These are phyloP conservation scores for Leccinellum albellum DNA, from an alignment of 768 basidiomycete species.

Conservation along the genomic window DNA sequence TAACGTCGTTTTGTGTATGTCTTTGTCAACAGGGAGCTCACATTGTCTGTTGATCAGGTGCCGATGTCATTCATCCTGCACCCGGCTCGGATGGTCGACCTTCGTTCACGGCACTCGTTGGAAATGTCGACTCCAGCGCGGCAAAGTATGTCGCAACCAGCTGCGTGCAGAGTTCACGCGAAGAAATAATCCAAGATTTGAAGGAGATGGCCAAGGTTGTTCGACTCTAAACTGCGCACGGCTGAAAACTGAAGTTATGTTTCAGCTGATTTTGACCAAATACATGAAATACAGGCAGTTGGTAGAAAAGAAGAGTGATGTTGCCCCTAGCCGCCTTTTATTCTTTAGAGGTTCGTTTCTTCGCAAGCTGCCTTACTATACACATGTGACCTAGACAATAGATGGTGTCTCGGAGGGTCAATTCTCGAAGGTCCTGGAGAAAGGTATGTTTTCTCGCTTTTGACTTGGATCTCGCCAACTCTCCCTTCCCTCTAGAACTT, in stretches of 20 bases:
- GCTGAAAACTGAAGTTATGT: constrained; percentile 9
- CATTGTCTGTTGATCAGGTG: constrained; percentile 40
- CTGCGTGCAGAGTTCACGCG: constrained; percentile 61
- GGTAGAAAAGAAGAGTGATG: constrained; percentile 47
- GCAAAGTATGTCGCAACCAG: constrained; percentile 68
- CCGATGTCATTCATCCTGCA: constrained; percentile 81
- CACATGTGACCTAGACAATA: constrained; percentile 13
- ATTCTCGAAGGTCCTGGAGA: constrained; percentile 45
- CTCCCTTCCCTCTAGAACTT: constrained; percentile 44
- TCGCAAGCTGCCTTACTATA: not conserved
- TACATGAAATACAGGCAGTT: constrained; percentile 55
- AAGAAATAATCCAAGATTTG: constrained; percentile 76
- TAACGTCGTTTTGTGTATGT: constrained; percentile 19
- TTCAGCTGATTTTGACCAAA: constrained; percentile 50
- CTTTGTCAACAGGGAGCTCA: not conserved
- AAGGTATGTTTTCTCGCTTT: constrained; percentile 40
- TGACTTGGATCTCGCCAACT: not conserved
- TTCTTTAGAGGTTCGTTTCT: constrained; percentile 63
- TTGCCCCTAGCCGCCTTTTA: constrained; percentile 64
- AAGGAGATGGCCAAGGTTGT: constrained; percentile 58
- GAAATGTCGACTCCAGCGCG: constrained; percentile 70
- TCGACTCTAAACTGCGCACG: not conserved
- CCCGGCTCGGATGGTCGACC: constrained; percentile 77
- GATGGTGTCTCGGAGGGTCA: constrained; percentile 59
- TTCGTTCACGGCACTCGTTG: constrained; percentile 78